Base-by-base conservation (phyloP, 148 eudicot genomes). In the Vaccinium macrocarpon region DNA sequence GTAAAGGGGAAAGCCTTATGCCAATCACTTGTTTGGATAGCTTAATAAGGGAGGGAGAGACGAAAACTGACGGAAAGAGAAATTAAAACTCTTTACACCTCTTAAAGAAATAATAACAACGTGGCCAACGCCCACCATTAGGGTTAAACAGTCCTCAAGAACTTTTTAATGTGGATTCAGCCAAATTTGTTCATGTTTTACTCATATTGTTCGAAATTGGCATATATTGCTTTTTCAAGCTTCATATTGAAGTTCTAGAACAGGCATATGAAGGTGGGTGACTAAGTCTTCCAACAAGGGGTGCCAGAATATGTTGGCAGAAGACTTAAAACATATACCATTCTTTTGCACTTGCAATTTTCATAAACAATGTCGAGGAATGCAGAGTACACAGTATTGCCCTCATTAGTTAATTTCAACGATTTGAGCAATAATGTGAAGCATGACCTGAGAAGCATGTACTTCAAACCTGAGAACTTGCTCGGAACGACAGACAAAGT, bases 401-500 rank as follows among this genome's bases (percentile, higher is more conserved):
- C 56, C 56, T n/a, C 23, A 9, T 0, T 1, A 42, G 8, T 49
- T 10, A 48, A 48, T 3, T 49, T 19, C 53, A 76, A 76, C 10
- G 42, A 25, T 78, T 38, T 76, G 29, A 76, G 38, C 1, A 53
- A 53, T 46, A 64, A 81, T 46, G 35, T 27, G 48, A 15, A 81
- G 23, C 6, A 81, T 50, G 5, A 82, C 38, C 52, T 66, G 19
- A 13, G 16, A 56, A 64, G 10, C 25, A 70, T 18, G 32, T 52
- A 27, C 70, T 74, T 12, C 66, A 80, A 87, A 97, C 98, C 98
- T 92, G 98, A 82, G 99, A 95, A 84, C 87, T 93, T 52, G 96
- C 98, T 32, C 98, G 94, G 84, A 97, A 97, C 1, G 95, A 92
- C 11, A 95, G 90, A 89, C 99, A 92, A 81, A 97, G 85, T 59